Evolutionary conservation across 495 filamentous ascomycete genomes (phyloP).

Genomic region (Parachaetomium inaequale): DNA sequence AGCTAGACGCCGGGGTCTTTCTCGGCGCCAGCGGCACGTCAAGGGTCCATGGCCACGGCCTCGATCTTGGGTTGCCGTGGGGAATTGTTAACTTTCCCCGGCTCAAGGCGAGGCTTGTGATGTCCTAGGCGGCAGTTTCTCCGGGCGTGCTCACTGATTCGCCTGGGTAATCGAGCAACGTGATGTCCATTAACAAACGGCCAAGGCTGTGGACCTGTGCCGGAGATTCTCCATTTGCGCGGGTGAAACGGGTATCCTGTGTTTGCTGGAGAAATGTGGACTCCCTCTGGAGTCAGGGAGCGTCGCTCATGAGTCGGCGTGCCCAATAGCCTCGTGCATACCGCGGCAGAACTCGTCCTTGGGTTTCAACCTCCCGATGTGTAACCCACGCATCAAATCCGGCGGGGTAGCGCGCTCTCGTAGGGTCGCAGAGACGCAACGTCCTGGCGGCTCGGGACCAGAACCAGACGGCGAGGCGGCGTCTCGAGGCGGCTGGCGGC

Average conservation of each 20-base stretch:
- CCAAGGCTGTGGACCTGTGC: slow-evolving; percentile 25
- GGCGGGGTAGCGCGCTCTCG: background rate
- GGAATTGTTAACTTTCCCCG: slow-evolving; percentile 13
- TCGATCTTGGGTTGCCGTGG: slow-evolving; percentile 19
- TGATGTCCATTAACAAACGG: slow-evolving; percentile 4
- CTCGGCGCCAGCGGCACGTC: slow-evolving; percentile 15
- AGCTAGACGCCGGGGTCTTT: slow-evolving; percentile 12
- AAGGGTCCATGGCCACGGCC: slow-evolving; percentile 19
- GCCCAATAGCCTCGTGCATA: slow-evolving; percentile 14
- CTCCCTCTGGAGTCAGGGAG: slow-evolving; percentile 17
- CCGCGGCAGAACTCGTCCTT: slow-evolving; percentile 8
- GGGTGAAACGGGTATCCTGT: slow-evolving; percentile 29
- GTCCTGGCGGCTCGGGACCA: background rate
- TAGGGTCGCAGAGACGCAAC: background rate
- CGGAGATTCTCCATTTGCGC: slow-evolving; percentile 30
- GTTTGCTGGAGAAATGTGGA: slow-evolving; percentile 24
- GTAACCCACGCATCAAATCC: background rate
- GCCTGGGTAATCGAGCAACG: slow-evolving; percentile 25
- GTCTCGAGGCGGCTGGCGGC: slow-evolving; percentile 8
- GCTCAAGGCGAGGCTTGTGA: slow-evolving; percentile 20
- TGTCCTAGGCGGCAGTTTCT: slow-evolving; percentile 19
- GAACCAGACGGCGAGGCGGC: background rate
- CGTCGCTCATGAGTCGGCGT: slow-evolving; percentile 18
- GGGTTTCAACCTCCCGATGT: slow-evolving; percentile 2
- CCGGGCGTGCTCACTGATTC: slow-evolving; percentile 23